Base-by-base conservation (phyloP, 2,329 filamentous ascomycete species). In the Fusarium irregulare region DNA sequence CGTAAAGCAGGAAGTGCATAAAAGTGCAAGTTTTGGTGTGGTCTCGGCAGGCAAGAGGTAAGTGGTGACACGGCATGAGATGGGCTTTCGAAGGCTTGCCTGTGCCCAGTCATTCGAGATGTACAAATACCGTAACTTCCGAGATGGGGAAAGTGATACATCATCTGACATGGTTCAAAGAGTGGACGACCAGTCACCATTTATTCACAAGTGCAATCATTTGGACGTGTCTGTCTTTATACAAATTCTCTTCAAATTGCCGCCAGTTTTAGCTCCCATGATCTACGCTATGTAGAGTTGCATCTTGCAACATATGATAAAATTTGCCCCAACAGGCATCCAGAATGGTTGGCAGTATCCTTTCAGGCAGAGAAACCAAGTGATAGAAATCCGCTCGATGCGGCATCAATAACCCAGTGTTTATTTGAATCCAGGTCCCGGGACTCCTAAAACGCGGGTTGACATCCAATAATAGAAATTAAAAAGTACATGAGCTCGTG, bases 401-500 rank as follows among this genome's bases (percentile, higher is more conserved):
- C 55, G 41, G 64, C 56, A 61, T 60, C 18, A 32, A 50, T 32
- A 42, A 25, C 37, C 14, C 32, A 30, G 28, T 32, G 54, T 47
- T 41, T 40, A 58, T 44, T 47, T 40, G 18, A 34, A 53, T 55
- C 30, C 45, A 47, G 51, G 44, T 60, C 60, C 46, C 40, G 25
- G 60, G 46, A 56, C 57, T 12, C 48, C 21, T 20, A 46, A 40
- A 45, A 41, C 64, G n/a, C 20, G 41, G 49, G 60, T 51, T 32
- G 48, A 55, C 61, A 72, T 69, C 70, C 64, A 69, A 27, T 66
- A 72, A 73, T 63, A 71, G 65, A 62, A 60, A 75, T 71, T 72
- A 76, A 47, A 53, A 71, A 65, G 62, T 76, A 75, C 73, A 73
- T 75, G 62, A 72, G 69, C 64, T 75, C 73, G 56, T 75, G 60